These are phyloP conservation scores for Thraustotheca clavata DNA, from an alignment of 352 stramenopile species.

Conservation along the genomic window DNA sequence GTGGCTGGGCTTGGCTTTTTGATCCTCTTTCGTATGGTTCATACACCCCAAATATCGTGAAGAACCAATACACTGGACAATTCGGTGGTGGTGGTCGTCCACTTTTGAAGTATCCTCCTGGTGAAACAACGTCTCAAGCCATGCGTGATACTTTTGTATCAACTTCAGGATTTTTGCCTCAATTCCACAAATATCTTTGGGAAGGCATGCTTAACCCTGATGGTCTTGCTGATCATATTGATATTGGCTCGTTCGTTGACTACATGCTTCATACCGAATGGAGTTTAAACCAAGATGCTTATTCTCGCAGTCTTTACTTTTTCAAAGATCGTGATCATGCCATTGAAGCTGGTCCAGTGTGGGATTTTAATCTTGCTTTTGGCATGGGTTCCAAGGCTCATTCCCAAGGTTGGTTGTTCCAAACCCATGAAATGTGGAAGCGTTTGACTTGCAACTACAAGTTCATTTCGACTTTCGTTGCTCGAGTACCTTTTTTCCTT, in stretches of 20 bases:
- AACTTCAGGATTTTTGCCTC: constrained; percentile 43
- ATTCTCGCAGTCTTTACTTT: constrained; percentile 69
- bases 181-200: constrained; percentile 55
- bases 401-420: constrained; percentile 63
- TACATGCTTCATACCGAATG: constrained; percentile 78
- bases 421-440: constrained; percentile 73
- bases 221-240: constrained; percentile 45
- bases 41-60: constrained; percentile 66
- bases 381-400: constrained; percentile 48
- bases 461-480: constrained; percentile 57
- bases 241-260: constrained; percentile 62
- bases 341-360: constrained; percentile 70
- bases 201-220: constrained; percentile 66
- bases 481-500: constrained; percentile 26
- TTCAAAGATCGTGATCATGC: constrained; percentile 65
- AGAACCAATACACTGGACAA: constrained; percentile 73
- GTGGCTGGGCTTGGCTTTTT: constrained; percentile 76
- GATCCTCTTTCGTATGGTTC: constrained; percentile 52
- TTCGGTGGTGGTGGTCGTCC: constrained; percentile 69
- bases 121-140: constrained; percentile 44
- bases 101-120: constrained; percentile 43
- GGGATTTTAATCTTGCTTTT: constrained; percentile 75
- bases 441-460: constrained; percentile 71
- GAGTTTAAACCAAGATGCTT: constrained; percentile 72
- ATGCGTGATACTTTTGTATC: constrained; percentile 72